A percentile compares a stretch with the other conserved stretches of the same genome.
phyloP scores from a whole-genome alignment of 441 rosid genomes.

The Adansonia gregorii region DNA sequence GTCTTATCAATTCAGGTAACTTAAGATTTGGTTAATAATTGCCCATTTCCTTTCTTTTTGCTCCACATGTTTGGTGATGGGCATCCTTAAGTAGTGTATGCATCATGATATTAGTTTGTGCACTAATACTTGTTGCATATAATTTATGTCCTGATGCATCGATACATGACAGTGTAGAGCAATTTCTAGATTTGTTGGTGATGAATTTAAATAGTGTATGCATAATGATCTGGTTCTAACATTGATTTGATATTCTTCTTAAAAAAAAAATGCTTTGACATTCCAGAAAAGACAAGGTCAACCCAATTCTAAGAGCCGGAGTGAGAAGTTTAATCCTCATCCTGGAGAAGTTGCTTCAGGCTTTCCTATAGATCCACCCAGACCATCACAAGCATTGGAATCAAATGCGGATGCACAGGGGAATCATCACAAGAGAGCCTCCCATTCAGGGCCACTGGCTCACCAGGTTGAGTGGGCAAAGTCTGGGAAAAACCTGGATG shows the following conservation, averaged over 20 bases:
- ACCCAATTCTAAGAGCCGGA: conserved; percentile 76
- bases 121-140: not conserved
- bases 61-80: not conserved
- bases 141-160: too few relatives aligned
- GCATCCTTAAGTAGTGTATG: not conserved
- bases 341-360: conserved; percentile 97
- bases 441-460: conserved; percentile 87
- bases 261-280: not conserved
- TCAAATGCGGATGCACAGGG: conserved; percentile 60
- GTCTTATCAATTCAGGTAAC: conserved; percentile 83
- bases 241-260: too few relatives aligned
- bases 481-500: conserved; percentile 60
- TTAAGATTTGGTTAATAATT: not conserved
- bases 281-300: conserved; percentile 85
- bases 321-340: conserved; percentile 95
- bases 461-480: conserved; percentile 77
- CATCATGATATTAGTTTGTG: not conserved
- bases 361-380: conserved; percentile 94
- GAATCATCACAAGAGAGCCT: conserved; percentile 75
- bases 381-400: conserved; percentile 77
- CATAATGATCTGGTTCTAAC: too few relatives aligned
- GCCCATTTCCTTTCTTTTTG: not conserved
- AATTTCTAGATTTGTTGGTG: too few relatives aligned
- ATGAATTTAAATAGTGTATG: too few relatives aligned
- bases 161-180: too few relatives aligned